Base-by-base conservation (phyloP, 2,329 filamentous ascomycete genomes). In the Alternaria infectoria region DNA sequence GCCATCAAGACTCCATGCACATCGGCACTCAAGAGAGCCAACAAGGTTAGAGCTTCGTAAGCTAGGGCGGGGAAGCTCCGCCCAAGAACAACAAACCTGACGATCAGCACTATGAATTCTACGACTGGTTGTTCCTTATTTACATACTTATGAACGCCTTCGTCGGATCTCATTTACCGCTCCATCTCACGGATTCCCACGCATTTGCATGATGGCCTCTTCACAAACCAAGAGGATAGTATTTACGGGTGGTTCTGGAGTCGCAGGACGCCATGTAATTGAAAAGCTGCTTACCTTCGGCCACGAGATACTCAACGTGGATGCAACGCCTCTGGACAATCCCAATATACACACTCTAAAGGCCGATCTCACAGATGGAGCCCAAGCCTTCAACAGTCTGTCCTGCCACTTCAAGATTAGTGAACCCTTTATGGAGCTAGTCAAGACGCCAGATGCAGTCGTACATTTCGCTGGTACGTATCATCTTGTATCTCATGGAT, bases 391-490 rank as follows among this genome's bases (percentile, higher is more conserved):
- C 78, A 86, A 85, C 62, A 85, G 84, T 23, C 72, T 88, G 11
- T 84, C 83, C 10, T 86, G 83, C 1, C 86, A 89, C 68, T 88
- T 87, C 73, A 77, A 83, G 65, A 81, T 86, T 67, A 75, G 80
- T 44, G 78, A 81, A 64, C 64, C 80, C 51, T 80, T 79, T 15
- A 81, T 79, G 43, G 73, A 76, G 3, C 62, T 67, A 19, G 56
- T 74, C 32, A 64, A 67, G 75, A 81, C 12, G 9, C 87, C 88
- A 0, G 86, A 89, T 68, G 87, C 85, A 1, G 84, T 90, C 36
- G 86, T 89, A 52, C 88, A 90, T 72, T 86, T 89, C 57, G 86
- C 84, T 32, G 71, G 72, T 87, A 85, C n/a, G 49, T 57, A 19
- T 6, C 46, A 19, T 17, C 3, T 32, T 54, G 9, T 2, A 40